phyloP scores from a whole-genome alignment of 2,329 filamentous ascomycete genomes.

The Ceratocystis destructans region DNA sequence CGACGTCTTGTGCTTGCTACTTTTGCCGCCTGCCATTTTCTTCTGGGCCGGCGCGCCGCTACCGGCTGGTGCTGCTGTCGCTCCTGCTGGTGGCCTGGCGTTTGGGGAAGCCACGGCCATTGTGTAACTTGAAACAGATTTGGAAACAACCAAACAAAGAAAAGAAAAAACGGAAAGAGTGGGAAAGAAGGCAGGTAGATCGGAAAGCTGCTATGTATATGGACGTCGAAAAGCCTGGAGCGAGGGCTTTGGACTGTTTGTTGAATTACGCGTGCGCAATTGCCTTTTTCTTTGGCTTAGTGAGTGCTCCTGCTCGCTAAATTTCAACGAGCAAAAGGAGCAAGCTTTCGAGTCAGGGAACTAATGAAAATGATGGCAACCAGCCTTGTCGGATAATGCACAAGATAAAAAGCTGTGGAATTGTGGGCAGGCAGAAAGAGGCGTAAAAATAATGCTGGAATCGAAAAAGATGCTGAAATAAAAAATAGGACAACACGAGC shows the following conservation, averaged over 20 bases:
- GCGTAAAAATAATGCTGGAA: neutral
- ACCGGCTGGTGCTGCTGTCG: neutral
- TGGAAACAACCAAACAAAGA: neutral
- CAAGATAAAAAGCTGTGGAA: neutral
- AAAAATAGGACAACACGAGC: neutral
- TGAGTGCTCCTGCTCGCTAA: neutral
- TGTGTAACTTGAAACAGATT: neutral
- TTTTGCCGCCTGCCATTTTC: neutral
- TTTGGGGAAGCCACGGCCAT: slow-evolving; percentile 1
- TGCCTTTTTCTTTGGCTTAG: neutral
- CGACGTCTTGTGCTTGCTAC: neutral
- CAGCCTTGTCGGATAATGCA: neutral
- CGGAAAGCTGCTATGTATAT: neutral
- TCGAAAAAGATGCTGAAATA: neutral
- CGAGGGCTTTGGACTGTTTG: neutral
- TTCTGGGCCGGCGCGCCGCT: neutral
- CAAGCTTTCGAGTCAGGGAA: neutral
- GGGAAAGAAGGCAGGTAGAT: no score
- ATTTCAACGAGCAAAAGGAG: neutral
- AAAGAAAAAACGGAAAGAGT: no score
- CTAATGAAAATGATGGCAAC: neutral
- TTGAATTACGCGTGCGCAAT: neutral
- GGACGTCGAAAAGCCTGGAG: neutral
- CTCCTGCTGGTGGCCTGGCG: neutral
- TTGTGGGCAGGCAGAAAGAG: neutral